Conservation (phyloP, 805 yeast species). For the Kazachstania martiniae region DNA sequence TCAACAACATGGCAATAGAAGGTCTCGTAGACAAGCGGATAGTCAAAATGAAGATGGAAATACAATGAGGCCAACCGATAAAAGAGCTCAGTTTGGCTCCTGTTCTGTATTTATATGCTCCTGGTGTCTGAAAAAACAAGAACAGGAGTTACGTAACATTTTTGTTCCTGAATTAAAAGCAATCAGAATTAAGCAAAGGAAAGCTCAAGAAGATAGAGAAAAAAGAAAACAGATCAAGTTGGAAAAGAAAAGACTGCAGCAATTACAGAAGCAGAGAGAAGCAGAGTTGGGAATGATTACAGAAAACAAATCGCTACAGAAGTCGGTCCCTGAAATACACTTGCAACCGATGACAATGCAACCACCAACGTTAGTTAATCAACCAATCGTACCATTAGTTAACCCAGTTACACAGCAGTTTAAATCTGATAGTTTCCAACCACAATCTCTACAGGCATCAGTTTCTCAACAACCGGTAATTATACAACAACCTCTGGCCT, state of each 20-base stretch:
- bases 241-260: slow-evolving; percentile 8
- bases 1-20: slow-evolving; percentile 8
- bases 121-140: slow-evolving; percentile 16
- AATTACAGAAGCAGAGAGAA: too few species aligned
- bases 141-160: slow-evolving; percentile 12
- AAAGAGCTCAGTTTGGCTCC: slow-evolving; percentile 13
- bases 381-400: too few species aligned
- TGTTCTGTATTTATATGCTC: slow-evolving; percentile 18
- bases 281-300: too few species aligned
- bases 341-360: too few species aligned
- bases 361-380: too few species aligned
- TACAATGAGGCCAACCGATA: slow-evolving; percentile 17
- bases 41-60: background rate
- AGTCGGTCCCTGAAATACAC: background rate
- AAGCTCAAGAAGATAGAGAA: slow-evolving; percentile 21
- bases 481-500: too few species aligned
- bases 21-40: slow-evolving; percentile 11
- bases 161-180: slow-evolving; percentile 18
- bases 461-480: too few species aligned
- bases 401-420: too few species aligned
- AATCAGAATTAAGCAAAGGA: slow-evolving; percentile 15
- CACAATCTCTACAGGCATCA: too few species aligned
- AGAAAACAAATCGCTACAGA: background rate
- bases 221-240: slow-evolving; percentile 17
- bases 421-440: too few species aligned